Conservation (phyloP, 78 protist genomes). For the Monocercomonoides exilis region DNA sequence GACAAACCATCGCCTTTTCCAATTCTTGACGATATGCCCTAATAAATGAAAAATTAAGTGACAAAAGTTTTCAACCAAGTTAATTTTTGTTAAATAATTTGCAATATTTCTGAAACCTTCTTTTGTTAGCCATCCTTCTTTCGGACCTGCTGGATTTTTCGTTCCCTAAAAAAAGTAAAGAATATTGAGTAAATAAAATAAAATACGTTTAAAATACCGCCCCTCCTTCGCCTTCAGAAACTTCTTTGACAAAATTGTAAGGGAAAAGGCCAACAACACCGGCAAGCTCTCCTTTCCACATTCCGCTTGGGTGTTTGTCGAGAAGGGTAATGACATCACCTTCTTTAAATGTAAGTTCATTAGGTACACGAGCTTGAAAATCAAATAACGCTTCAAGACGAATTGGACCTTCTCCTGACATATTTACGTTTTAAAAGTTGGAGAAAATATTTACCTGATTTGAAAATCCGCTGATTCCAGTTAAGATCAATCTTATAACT, state of each 20-base stretch:
- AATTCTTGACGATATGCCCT: constrained; percentile 21
- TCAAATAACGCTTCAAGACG: constrained; percentile 13
- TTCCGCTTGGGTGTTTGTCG: constrained; percentile 20
- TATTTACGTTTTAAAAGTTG: no score
- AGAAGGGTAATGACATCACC: constrained; percentile 14
- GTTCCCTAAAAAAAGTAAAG: no score
- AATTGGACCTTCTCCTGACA: no score
- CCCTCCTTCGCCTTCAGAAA: no score
- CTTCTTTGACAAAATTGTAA: constrained; percentile 2
- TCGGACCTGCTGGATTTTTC: neutral
- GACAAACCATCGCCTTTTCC: constrained; percentile 25
- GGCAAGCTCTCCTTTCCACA: no score
- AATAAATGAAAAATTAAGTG: neutral
- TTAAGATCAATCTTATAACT: no score
- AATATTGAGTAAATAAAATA: no score
- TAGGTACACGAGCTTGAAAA: constrained; percentile 18
- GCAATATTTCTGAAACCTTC: no score
- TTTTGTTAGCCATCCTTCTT: constrained; percentile 25
- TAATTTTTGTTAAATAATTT: no score
- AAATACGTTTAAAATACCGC: no score
- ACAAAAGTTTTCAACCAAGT: neutral
- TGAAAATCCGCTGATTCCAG: no score
- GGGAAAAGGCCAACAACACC: neutral
- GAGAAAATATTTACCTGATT: no score
- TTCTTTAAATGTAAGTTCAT: constrained; percentile 17